Base-by-base conservation (phyloP, 164 flowering plant genomes). In the Paratinospora sagittata region DNA sequence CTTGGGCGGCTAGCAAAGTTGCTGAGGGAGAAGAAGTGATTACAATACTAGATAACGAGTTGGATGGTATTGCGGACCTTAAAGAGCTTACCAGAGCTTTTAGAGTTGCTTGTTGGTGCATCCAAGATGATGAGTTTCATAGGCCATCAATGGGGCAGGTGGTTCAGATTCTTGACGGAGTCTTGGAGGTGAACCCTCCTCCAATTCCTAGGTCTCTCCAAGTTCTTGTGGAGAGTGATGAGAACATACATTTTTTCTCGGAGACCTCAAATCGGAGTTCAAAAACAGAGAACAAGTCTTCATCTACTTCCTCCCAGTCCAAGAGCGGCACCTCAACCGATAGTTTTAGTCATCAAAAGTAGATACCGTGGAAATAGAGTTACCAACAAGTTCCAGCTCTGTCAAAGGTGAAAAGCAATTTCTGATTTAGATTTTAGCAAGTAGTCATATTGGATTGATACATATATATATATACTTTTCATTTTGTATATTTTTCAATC, bases 71-170 rank as follows among this genome's bases (percentile, higher is more conserved):
- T 47, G 85, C 78, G 14, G 67, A 78, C 49, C 66, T 34, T 21
- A 76, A 67, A 9, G 83, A 82, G 62, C 81, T 82, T 3, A 61
- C 62, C 27, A 73, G 72, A 69, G 71, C 73, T 26, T 80, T 76
- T 55, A 82, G 72, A 67, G 76, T 76, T 39, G 85, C 83, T 65
- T 77, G 81, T 69, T 82, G 83, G 85, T 82, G 85, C 66, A 73
- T 82, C 67, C 85, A 82, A 70, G 83, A 77, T 27, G 70, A 79
- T n/a, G 85, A 83, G 69, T 43, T n/a, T 67, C 66, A 62, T 57
- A 72, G 85, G 74, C 85, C 83, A 13, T 72, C 83, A 3, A 80
- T 81, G 85, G 78, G 83, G 10, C 75, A 74, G 68, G 80, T 82
- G 1, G 85, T 75, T 57, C 83, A 82, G 66, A 73, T 81, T 12